Conservation (phyloP, 345 rosid genomes). For the Rubroshorea leprosula region DNA sequence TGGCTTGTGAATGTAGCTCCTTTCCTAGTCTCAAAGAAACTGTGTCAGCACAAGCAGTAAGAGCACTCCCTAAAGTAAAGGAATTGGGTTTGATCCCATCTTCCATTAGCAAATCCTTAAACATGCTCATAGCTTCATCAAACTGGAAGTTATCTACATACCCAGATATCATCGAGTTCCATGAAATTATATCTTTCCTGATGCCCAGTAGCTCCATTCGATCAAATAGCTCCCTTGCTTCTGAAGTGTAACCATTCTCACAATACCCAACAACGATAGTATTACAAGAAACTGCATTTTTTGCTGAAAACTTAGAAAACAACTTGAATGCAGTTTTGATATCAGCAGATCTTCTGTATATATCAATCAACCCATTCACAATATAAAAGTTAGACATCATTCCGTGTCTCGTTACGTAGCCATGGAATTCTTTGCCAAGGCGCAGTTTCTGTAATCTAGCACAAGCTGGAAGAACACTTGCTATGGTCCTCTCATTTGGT, state of each 20-base stretch:
- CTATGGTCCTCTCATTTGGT: slow-evolving; percentile 54
- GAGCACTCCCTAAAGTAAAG: slow-evolving; percentile 54
- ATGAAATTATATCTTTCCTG: slow-evolving; percentile 41
- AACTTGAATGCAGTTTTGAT: slow-evolving; percentile 41
- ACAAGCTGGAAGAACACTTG: slow-evolving; percentile 63
- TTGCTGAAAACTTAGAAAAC: slow-evolving; percentile 39
- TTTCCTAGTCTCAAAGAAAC: slow-evolving; percentile 36
- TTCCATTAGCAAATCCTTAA: slow-evolving; percentile 28
- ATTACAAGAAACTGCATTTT: slow-evolving; percentile 44
- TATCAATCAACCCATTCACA: slow-evolving; percentile 56
- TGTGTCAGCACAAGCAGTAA: slow-evolving; percentile 49
- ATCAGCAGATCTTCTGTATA: slow-evolving; percentile 54
- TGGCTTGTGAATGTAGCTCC: slow-evolving; percentile 40
- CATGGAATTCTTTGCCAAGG: slow-evolving; percentile 50
- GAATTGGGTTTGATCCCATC: slow-evolving; percentile 39
- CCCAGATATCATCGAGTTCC: slow-evolving; percentile 65
- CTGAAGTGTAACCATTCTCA: slow-evolving; percentile 37
- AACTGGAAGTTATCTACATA: slow-evolving; percentile 38
- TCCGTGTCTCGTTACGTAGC: slow-evolving; percentile 41
- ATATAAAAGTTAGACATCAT: slow-evolving; percentile 39
- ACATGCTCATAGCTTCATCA: slow-evolving; percentile 39
- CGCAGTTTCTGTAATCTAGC: slow-evolving; percentile 42
- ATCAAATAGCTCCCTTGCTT: slow-evolving; percentile 43
- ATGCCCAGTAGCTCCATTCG: slow-evolving; percentile 34
- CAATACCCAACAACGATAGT: slow-evolving; percentile 59